Conservation (phyloP, 1,284 basidiomycete genomes). For the Lignosus rhinocerotis region DNA sequence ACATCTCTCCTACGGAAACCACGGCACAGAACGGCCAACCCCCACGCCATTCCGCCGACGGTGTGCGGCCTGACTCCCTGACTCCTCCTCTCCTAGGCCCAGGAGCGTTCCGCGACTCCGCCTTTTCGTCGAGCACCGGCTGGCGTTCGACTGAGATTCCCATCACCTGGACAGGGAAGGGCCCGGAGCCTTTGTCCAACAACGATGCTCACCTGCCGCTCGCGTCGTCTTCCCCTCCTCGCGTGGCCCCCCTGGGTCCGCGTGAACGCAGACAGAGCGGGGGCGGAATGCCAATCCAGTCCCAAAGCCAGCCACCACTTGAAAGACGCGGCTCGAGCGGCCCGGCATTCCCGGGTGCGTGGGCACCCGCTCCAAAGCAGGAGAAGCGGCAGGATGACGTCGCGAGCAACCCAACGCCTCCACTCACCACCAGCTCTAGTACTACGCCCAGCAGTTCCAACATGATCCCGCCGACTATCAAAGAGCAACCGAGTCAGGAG, state of each 20-base stretch:
- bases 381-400: constrained; percentile 32
- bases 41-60: constrained; percentile 1
- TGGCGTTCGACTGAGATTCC: constrained; percentile 34
- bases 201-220: constrained; percentile 11
- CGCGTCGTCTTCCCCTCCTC: constrained; percentile 2
- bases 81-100: constrained; percentile 37
- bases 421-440: constrained; percentile 12
- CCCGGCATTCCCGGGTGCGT: constrained; percentile 26
- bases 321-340: constrained; percentile 9
- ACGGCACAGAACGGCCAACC: not conserved
- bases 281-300: constrained; percentile 1
- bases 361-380: constrained; percentile 28
- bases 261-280: constrained; percentile 21
- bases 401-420: constrained; percentile 4
- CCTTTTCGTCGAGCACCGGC: constrained; percentile 34
- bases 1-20: constrained; percentile 3
- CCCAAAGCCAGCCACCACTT: constrained; percentile 3
- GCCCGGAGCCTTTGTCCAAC: constrained; percentile 21
- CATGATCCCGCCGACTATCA: constrained; percentile 31
- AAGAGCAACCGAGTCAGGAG: constrained; percentile 30
- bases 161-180: constrained; percentile 35
- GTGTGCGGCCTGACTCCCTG: constrained; percentile 7
- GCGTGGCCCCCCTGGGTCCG: constrained; percentile 15
- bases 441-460: constrained; percentile 9
- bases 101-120: constrained; percentile 39